A percentile compares a stretch with the other conserved stretches of the same genome.
phyloP scores from a whole-genome alignment of 2,329 filamentous ascomycete species.

The Fusarium sp. region DNA sequence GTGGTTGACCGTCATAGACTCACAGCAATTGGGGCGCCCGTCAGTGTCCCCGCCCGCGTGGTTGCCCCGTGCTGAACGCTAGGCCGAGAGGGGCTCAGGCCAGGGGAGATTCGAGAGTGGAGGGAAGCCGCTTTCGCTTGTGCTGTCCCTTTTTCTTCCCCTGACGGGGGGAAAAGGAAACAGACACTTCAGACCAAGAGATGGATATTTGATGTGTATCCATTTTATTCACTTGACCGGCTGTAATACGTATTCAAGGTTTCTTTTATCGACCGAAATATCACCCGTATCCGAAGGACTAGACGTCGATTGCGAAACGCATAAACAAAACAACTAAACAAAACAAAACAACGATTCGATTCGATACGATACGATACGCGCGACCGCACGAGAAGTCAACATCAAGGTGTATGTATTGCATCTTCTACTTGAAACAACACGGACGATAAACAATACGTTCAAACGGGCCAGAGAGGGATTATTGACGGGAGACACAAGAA shows the following conservation, averaged over 20 bases:
- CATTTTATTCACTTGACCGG: neutral
- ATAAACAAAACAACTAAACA: constrained; percentile 19
- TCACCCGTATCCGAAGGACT: neutral
- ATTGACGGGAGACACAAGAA: neutral
- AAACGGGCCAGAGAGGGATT: neutral
- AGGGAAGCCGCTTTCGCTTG: constrained; percentile 26
- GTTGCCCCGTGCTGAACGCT: constrained; percentile 44
- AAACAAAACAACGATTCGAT: constrained; percentile 3
- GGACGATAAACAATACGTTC: neutral
- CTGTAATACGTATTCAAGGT: constrained; percentile 6
- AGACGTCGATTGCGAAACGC: constrained; percentile 21
- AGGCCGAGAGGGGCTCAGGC: constrained; percentile 37
- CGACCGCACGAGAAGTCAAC: constrained; percentile 11
- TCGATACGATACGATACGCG: constrained; percentile 11
- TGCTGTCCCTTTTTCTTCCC: constrained; percentile 38
- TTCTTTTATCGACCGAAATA: neutral
- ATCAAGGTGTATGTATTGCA: constrained; percentile 20
- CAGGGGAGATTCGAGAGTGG: constrained; percentile 28
- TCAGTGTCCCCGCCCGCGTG: constrained; percentile 28
- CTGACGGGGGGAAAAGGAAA: constrained; percentile 45
- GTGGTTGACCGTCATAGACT: neutral
- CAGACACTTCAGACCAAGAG: constrained; percentile 1
- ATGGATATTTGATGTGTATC: constrained; percentile 21
- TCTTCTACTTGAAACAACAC: constrained; percentile 1
- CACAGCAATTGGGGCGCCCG: constrained; percentile 9